A percentile compares a stretch with the other conserved stretches of the same genome.
Conservation (phyloP, 2,329 filamentous ascomycete genomes). For the Paecilomyces variotii region DNA sequence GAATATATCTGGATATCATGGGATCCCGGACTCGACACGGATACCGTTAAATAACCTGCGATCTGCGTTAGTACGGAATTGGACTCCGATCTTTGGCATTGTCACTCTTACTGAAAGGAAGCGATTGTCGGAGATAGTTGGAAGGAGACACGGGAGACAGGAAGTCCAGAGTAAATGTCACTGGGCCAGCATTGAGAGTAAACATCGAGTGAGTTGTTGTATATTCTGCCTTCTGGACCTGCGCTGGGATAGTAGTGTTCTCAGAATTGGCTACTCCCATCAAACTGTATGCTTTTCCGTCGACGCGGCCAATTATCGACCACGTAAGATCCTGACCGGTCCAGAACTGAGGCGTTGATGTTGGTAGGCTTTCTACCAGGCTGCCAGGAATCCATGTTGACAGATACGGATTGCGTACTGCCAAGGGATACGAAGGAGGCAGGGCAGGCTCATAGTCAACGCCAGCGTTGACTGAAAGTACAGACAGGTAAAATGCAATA, state of each 20-base stretch:
- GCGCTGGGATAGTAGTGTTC: conserved; percentile 21
- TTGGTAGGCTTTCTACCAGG: conserved; percentile 27
- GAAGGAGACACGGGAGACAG: conserved; percentile 38
- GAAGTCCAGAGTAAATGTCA: conserved; percentile 34
- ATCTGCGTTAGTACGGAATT: not conserved
- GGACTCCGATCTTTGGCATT: not conserved
- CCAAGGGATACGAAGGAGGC: conserved; percentile 38
- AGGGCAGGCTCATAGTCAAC: conserved; percentile 16
- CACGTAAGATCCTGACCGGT: conserved; percentile 33
- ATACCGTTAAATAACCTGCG: conserved; percentile 34
- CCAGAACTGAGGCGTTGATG: conserved; percentile 37
- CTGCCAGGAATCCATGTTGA: conserved; percentile 39
- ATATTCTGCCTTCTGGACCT: conserved; percentile 28
- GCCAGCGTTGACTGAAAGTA: not conserved
- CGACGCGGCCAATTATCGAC: conserved; percentile 35
- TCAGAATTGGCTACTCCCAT: conserved; percentile 29
- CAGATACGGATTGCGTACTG: conserved; percentile 37
- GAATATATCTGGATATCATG: conserved; percentile 34
- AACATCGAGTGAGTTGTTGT: conserved; percentile 37
- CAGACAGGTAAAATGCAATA: not conserved
- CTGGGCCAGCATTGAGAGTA: conserved; percentile 27
- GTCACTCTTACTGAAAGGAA: conserved; percentile 30
- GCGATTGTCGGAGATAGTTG: conserved; percentile 35
- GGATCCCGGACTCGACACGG: conserved; percentile 14
- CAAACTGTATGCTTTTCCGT: conserved; percentile 34